Evolutionary conservation across 192 early-diverging fungal species (phyloP).

Genomic region (Backusella tuberculispora): DNA sequence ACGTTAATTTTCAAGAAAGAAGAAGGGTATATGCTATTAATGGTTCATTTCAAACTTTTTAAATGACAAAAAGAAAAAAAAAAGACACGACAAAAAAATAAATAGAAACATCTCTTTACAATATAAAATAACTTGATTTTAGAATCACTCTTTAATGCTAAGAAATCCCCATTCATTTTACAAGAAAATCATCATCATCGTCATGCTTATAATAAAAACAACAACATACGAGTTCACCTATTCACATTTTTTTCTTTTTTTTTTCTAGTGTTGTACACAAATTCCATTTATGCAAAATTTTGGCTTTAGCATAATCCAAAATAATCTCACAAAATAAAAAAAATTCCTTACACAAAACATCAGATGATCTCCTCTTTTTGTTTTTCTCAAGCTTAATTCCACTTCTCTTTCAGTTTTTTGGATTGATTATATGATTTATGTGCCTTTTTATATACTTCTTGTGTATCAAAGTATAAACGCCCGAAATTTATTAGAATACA

Average conservation of each 20-base stretch:
- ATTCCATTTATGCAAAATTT: too few species aligned
- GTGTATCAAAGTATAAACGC: too few species aligned
- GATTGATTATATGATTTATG: too few species aligned
- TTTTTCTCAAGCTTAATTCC: not conserved
- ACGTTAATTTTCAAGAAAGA: not conserved
- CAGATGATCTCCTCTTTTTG: not conserved
- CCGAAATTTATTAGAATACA: too few species aligned
- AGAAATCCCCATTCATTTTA: not conserved
- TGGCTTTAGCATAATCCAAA: not conserved
- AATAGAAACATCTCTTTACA: not conserved
- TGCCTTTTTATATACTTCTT: too few species aligned
- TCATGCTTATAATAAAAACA: too few species aligned
- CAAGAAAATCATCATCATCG: too few species aligned
- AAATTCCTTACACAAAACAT: not conserved
- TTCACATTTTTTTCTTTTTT: too few species aligned
- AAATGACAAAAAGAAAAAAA: not conserved
- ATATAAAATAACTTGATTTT: not conserved
- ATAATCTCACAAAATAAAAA: not conserved
- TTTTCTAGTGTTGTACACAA: too few species aligned
- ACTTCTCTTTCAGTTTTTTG: not conserved
- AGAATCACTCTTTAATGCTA: not conserved
- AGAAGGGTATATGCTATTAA: not conserved
- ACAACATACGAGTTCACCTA: too few species aligned
- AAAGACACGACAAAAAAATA: not conserved
- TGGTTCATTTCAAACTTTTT: not conserved